Conservation (phyloP, 2,329 filamentous ascomycete genomes). For the Colletotrichum chlorophyti region DNA sequence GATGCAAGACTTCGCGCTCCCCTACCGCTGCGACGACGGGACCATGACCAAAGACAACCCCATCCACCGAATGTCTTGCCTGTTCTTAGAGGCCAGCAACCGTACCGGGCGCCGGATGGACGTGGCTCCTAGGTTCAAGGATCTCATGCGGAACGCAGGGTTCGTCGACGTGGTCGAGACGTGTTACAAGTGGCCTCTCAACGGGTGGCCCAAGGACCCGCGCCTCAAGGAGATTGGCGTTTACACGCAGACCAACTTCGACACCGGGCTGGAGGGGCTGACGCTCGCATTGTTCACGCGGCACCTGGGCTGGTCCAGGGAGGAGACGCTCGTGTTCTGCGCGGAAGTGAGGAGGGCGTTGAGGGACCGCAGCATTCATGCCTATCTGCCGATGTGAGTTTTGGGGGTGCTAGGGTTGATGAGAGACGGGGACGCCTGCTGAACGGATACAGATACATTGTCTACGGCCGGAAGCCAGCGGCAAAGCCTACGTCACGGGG, state of each 20-base stretch:
- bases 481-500: not conserved
- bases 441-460: conserved; percentile 9
- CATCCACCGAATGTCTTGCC: conserved; percentile 36
- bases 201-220: conserved; percentile 43
- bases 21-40: conserved; percentile 40
- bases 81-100: conserved; percentile 39
- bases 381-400: conserved; percentile 32
- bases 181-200: conserved; percentile 43
- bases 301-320: conserved; percentile 41
- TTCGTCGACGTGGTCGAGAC: conserved; percentile 41
- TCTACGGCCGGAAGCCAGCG: conserved; percentile 27
- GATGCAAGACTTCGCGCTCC: conserved; percentile 37
- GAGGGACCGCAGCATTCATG: conserved; percentile 34
- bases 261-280: conserved; percentile 41
- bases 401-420: not conserved
- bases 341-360: conserved; percentile 33
- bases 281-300: conserved; percentile 44
- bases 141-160: conserved; percentile 37
- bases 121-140: conserved; percentile 36
- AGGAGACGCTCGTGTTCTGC: conserved; percentile 37
- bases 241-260: conserved; percentile 39
- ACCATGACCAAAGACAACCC: conserved; percentile 36
- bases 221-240: conserved; percentile 43
- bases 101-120: conserved; percentile 38
- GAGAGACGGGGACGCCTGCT: not conserved